Evolutionary conservation across 805 yeast species (phyloP), one percentile per base, ranked within the genome.

Genomic region (Lipomyces spencermartinsiae): DNA sequence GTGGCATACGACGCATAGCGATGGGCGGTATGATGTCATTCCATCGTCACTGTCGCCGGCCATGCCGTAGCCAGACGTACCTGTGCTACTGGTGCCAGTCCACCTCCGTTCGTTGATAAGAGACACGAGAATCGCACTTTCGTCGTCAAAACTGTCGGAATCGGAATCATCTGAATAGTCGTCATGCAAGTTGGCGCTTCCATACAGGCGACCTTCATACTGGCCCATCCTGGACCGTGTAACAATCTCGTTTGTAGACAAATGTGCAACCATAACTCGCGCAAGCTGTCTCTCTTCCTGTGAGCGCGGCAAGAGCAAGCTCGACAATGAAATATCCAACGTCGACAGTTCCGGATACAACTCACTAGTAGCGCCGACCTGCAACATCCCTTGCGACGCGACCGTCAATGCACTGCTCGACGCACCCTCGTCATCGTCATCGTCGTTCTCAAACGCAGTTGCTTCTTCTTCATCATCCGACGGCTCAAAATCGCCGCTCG

Each of bases 1-100:
- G 73, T 90, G 94, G 76, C 98, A 93, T 1, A 93, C 89, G 6
- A 91, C 97, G 78, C 98, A 93, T 4, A 65, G 35, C 3, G 64
- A 61, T 12, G 71, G 67, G 7, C 51, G 64, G 37, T 67, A 62
- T 57, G 60, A 14, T 16, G 60, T n/a, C 49, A n/a, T 33, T 31
- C 61, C 64, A n/a, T 59, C 70, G 22, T 49, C 73, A 14, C 39
- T 55, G 51, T 58, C 64, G 34, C 63, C 68, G 25, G 12, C 43
- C 22, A 61, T 14, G 58, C 54, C 66, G 57, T 25, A 46, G 29
- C 14, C 25, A 43, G 49, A 25, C 43, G 59, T 29, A n/a, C 10
- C 49, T 33, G 63, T 7, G 34, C 49, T 14, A 59, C 16, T 33
- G 37, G 35, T 58, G 56, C 33, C 25, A 25, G 22, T 25, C 58